phyloP scores from a whole-genome alignment of 192 early-diverging fungal species.

The Podochytrium sp. region DNA sequence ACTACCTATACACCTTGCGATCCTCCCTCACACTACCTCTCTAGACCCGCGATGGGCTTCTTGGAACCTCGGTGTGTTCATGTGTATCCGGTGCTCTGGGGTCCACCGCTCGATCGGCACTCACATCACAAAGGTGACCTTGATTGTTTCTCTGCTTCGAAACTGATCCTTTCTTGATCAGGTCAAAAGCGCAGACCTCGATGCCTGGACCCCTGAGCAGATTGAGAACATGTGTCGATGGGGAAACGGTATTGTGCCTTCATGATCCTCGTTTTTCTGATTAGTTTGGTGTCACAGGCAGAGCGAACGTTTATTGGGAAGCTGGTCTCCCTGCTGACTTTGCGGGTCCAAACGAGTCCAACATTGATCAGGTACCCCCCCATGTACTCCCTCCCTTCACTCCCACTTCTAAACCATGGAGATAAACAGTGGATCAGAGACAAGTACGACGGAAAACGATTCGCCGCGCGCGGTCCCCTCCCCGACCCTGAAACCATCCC shows the following conservation, averaged over 20 bases:
- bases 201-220: conserved; percentile 80
- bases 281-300: conserved; percentile 9
- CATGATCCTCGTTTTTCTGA: background rate
- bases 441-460: conserved; percentile 82
- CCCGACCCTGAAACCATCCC: conserved; percentile 72
- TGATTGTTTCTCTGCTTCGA: background rate
- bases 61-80: conserved; percentile 88
- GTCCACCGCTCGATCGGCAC: conserved; percentile 83
- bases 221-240: conserved; percentile 76
- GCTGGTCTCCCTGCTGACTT: conserved; percentile 51
- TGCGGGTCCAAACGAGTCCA: conserved; percentile 58
- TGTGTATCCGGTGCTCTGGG: conserved; percentile 93
- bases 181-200: conserved; percentile 85
- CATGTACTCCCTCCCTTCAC: conserved; percentile 17
- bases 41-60: conserved; percentile 82
- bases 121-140: conserved; percentile 80
- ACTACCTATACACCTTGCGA: background rate
- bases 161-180: conserved; percentile 8
- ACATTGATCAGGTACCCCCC: conserved; percentile 16
- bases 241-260: conserved; percentile 80
- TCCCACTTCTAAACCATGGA: too few relatives aligned
- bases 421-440: conserved; percentile 75
- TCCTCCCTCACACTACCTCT: background rate
- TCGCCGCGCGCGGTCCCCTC: conserved; percentile 71
- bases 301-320: conserved; percentile 56